Evolutionary conservation across 2,329 filamentous ascomycete genomes (phyloP).

Genomic region (Leptographium flavum): DNA sequence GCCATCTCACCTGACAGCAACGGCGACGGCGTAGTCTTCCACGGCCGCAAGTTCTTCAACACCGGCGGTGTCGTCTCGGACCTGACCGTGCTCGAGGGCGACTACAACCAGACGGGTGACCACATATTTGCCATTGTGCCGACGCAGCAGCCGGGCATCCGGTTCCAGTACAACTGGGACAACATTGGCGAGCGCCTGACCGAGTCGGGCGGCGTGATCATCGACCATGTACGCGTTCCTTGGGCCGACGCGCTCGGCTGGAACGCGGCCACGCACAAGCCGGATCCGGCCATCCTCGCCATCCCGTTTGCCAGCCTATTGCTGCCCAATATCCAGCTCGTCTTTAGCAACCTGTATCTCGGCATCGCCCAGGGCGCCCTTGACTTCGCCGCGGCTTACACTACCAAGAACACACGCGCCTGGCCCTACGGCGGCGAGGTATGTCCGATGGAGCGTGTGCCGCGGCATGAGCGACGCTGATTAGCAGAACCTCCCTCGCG

Average conservation of each 20-base stretch:
- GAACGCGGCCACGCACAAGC: slow-evolving; percentile 34
- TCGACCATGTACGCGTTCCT: slow-evolving; percentile 38
- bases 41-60: slow-evolving; percentile 52
- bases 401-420: slow-evolving; percentile 37
- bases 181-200: slow-evolving; percentile 49
- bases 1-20: slow-evolving; percentile 37
- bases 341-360: slow-evolving; percentile 53
- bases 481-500: too few relatives aligned
- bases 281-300: slow-evolving; percentile 31
- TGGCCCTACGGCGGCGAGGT: slow-evolving; percentile 52
- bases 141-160: slow-evolving; percentile 42
- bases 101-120: slow-evolving; percentile 39
- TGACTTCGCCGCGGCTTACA: slow-evolving; percentile 40
- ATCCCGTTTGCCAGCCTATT: slow-evolving; percentile 43
- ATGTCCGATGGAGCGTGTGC: too few relatives aligned
- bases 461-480: too few relatives aligned
- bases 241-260: slow-evolving; percentile 51
- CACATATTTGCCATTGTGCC: slow-evolving; percentile 50
- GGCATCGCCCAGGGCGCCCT: slow-evolving; percentile 48
- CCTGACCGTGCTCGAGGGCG: slow-evolving; percentile 50
- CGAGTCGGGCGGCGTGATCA: slow-evolving; percentile 48
- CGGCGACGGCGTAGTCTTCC: slow-evolving; percentile 41
- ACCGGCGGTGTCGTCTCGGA: slow-evolving; percentile 54
- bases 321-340: slow-evolving; percentile 44
- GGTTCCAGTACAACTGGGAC: slow-evolving; percentile 49